A percentile compares a stretch with the other conserved stretches of the same genome.
Conservation (phyloP, 1,139 yeast genomes). For the Dujonia santamariae region DNA sequence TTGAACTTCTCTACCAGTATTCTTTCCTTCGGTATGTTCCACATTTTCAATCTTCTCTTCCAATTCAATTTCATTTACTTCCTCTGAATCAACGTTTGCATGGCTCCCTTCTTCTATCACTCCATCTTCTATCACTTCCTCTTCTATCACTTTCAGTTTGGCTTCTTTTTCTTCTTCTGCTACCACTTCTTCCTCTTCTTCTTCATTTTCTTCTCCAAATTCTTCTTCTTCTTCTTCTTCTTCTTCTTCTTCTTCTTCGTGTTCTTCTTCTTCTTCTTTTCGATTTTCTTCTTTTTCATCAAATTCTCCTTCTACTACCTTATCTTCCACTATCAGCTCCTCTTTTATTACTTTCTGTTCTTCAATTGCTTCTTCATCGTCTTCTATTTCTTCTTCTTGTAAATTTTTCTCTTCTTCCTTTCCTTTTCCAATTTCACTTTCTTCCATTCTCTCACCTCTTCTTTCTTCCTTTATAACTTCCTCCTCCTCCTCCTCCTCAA, state of each 20-base stretch:
- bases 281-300: no score
- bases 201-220: no score
- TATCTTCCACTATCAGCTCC: no score
- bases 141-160: neutral
- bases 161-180: conserved; percentile 1
- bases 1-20: no score
- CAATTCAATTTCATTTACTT: neutral
- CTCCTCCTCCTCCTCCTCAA: conserved; percentile 4
- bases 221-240: no score
- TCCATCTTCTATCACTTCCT: no score
- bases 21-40: neutral
- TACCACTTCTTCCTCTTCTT: neutral
- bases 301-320: no score
- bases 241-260: no score
- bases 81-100: no score
- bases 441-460: conserved; percentile 9
- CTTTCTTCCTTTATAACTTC: conserved; percentile 5
- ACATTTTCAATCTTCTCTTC: neutral
- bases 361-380: neutral
- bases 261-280: no score
- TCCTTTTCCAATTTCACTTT: conserved; percentile 3
- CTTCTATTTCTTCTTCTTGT: conserved; percentile 7
- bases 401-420: no score
- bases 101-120: neutral
- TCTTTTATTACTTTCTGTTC: no score